Evolutionary conservation across 1,284 basidiomycete species (phyloP).

Genomic region (Cryptococcus sp.): DNA sequence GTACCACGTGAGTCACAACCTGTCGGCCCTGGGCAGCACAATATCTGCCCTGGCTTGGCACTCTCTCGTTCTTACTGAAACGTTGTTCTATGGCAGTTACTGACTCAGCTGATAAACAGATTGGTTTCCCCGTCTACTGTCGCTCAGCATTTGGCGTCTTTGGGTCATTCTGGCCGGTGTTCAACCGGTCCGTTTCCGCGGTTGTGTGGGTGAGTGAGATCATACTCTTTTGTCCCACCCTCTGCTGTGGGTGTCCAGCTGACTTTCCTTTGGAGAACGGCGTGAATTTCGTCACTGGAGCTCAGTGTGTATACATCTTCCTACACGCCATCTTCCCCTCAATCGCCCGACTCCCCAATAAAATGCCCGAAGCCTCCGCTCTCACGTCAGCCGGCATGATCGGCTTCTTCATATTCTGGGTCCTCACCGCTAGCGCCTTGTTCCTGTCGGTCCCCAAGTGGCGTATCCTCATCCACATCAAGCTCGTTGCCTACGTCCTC

Average conservation of each 20-base stretch:
- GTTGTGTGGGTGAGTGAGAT: slow-evolving; percentile 61
- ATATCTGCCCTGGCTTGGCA: too few species aligned
- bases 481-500: slow-evolving; percentile 31
- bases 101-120: slow-evolving; percentile 51
- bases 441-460: slow-evolving; percentile 70
- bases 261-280: slow-evolving; percentile 10
- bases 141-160: slow-evolving; percentile 72
- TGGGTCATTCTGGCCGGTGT: slow-evolving; percentile 74
- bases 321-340: slow-evolving; percentile 69
- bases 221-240: too few species aligned
- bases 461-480: slow-evolving; percentile 31
- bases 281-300: slow-evolving; percentile 31
- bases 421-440: slow-evolving; percentile 69
- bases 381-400: slow-evolving; percentile 44
- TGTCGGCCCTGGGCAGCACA: neutral
- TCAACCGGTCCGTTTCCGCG: slow-evolving; percentile 66
- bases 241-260: too few species aligned
- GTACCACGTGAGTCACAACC: slow-evolving; percentile 29
- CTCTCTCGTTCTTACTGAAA: neutral
- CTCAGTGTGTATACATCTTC: slow-evolving; percentile 66
- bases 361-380: slow-evolving; percentile 64
- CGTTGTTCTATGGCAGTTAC: neutral
- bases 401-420: slow-evolving; percentile 81
- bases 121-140: slow-evolving; percentile 74
- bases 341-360: slow-evolving; percentile 65